Percentiles rank a stretch among this genome's conserved stretches.
phyloP scores from a whole-genome alignment of 2,329 filamentous ascomycete genomes.

The Xylariaceae sp. region DNA sequence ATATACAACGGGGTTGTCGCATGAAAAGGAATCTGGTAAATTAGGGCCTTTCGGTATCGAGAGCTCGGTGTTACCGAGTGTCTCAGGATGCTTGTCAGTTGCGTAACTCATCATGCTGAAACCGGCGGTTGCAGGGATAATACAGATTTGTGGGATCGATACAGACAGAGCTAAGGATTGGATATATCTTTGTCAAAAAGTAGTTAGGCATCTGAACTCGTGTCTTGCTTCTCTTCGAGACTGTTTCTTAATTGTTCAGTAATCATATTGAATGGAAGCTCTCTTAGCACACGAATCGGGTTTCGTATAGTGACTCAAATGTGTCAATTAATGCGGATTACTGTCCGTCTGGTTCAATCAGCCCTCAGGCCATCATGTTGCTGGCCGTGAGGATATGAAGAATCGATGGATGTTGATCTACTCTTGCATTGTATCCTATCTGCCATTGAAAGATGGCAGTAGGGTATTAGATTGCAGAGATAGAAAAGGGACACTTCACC shows the following conservation, averaged over 20 bases:
- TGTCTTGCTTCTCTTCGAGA: background rate
- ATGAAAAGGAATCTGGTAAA: no score
- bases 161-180: no score
- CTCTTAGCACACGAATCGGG: background rate
- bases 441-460: conserved; percentile 46
- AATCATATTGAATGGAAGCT: background rate
- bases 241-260: background rate
- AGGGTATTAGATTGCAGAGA: conserved; percentile 69
- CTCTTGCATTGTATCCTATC: conserved; percentile 68
- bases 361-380: background rate
- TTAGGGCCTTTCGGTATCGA: no score
- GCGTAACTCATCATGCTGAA: no score
- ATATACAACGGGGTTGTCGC: no score
- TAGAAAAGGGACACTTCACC: conserved; percentile 26
- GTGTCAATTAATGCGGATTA: no score
- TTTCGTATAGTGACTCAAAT: background rate
- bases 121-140: background rate
- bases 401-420: conserved; percentile 37
- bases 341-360: background rate
- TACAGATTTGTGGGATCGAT: no score
- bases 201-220: background rate
- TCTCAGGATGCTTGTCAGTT: no score
- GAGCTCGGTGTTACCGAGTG: no score
- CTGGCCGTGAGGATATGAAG: background rate
- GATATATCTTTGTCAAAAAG: no score